Conservation (phyloP, 2,329 filamentous ascomycete species). For the Teratosphaeria viscida region DNA sequence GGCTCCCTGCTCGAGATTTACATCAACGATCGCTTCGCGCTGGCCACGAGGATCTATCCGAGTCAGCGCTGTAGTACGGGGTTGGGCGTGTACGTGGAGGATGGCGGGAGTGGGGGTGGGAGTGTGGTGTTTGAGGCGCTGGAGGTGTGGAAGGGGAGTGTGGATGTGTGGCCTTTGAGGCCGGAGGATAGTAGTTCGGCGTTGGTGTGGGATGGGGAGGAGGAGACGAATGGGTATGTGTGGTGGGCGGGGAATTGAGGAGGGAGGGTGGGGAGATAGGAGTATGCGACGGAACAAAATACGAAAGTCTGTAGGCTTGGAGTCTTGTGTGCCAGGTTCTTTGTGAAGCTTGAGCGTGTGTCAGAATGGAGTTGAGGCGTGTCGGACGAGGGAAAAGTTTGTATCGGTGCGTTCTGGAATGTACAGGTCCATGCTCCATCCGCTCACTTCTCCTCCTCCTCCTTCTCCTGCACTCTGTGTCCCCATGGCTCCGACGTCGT, state of each 20-base stretch:
- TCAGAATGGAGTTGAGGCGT: no score
- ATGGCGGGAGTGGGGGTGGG: constrained; percentile 12
- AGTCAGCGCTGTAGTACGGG: constrained; percentile 33
- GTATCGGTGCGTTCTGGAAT: no score
- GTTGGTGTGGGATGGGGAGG: constrained; percentile 33
- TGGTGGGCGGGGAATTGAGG: constrained; percentile 36
- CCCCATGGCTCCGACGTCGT: background rate
- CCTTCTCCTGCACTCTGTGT: background rate
- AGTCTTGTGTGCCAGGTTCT: no score
- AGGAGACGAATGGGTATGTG: constrained; percentile 35
- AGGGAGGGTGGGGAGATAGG: background rate
- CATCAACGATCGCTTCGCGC: constrained; percentile 33
- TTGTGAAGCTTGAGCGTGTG: no score
- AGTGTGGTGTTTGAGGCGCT: constrained; percentile 26
- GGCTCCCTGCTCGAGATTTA: constrained; percentile 39
- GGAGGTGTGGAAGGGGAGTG: constrained; percentile 29
- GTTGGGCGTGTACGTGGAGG: constrained; percentile 32
- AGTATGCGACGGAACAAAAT: background rate
- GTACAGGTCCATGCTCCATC: background rate
- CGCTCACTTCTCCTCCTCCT: background rate
- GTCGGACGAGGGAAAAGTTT: background rate
- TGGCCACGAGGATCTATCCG: constrained; percentile 38
- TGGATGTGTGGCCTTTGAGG: constrained; percentile 32
- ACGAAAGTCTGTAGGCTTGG: background rate
- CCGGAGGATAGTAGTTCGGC: constrained; percentile 31